These are phyloP conservation scores for Yamadazyma friedrichii DNA, from an alignment of 1,139 yeast genomes.

Conservation along the genomic window DNA sequence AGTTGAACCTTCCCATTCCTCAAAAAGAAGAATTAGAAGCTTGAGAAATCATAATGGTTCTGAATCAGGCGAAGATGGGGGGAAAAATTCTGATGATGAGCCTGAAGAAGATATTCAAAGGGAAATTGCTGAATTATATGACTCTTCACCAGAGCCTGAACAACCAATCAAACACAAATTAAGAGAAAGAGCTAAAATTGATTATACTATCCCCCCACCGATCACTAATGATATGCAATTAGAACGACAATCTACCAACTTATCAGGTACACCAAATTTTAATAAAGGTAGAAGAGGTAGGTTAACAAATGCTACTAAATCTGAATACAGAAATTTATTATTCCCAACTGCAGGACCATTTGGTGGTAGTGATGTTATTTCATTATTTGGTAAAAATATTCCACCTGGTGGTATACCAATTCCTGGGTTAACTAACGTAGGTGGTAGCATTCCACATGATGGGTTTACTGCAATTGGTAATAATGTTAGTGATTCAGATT, in stretches of 20 bases:
- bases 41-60: slow-evolving; percentile 15
- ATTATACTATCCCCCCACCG: slow-evolving; percentile 88
- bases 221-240: slow-evolving; percentile 48
- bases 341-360: slow-evolving; percentile 98
- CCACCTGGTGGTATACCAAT: slow-evolving; percentile 51
- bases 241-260: slow-evolving; percentile 9
- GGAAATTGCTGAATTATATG: slow-evolving; percentile 53
- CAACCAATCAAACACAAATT: slow-evolving; percentile 60
- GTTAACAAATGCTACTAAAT: slow-evolving; percentile 31
- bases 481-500: slow-evolving; percentile 57
- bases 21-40: slow-evolving; percentile 17
- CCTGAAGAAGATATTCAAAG: slow-evolving; percentile 43
- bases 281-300: slow-evolving; percentile 24
- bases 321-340: slow-evolving; percentile 56
- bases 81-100: slow-evolving; percentile 17
- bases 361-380: slow-evolving; percentile 85
- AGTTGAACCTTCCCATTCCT: slow-evolving; percentile 12
- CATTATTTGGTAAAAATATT: slow-evolving; percentile 68
- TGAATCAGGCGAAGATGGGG: slow-evolving; percentile 29
- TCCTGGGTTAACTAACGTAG: slow-evolving; percentile 29
- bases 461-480: slow-evolving; percentile 52
- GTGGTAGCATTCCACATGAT: slow-evolving; percentile 18
- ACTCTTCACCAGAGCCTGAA: slow-evolving; percentile 52
- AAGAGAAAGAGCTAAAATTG: slow-evolving; percentile 71
- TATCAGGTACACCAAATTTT: slow-evolving; percentile 14